These are phyloP conservation scores for Boletus speciosus DNA, from an alignment of 768 basidiomycete species.

Conservation along the genomic window DNA sequence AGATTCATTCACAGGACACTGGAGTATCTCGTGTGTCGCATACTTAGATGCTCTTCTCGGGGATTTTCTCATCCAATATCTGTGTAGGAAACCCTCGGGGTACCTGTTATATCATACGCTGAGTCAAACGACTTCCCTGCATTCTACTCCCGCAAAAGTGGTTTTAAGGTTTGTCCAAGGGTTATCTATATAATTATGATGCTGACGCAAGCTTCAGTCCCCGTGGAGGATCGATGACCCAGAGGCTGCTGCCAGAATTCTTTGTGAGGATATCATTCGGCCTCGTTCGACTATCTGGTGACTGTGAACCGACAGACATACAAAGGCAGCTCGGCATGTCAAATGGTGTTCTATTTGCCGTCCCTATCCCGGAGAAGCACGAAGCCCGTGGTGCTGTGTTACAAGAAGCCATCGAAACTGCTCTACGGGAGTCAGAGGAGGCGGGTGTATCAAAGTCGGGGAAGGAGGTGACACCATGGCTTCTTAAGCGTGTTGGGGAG, in stretches of 20 bases:
- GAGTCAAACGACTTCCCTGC: conserved; percentile 84
- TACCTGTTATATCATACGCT: conserved; percentile 82
- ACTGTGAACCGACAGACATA: conserved; percentile 44
- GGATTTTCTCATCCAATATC: neutral
- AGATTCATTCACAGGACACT: conserved; percentile 52
- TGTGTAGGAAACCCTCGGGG: conserved; percentile 86
- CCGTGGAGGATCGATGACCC: conserved; percentile 76
- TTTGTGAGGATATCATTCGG: conserved; percentile 50
- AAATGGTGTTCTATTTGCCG: conserved; percentile 79
- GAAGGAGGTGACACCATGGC: conserved; percentile 94
- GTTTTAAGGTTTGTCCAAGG: conserved; percentile 51
- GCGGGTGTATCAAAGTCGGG: conserved; percentile 77
- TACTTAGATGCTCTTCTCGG: neutral
- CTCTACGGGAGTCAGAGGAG: conserved; percentile 77
- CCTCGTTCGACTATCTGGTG: neutral
- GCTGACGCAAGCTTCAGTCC: conserved; percentile 43
- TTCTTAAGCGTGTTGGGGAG: conserved; percentile 77
- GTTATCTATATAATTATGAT: neutral
- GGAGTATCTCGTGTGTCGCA: conserved; percentile 62
- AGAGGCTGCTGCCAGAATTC: conserved; percentile 62
- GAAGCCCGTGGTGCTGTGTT: conserved; percentile 63
- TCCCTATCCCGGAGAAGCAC: conserved; percentile 82
- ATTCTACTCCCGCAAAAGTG: conserved; percentile 84
- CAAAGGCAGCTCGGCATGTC: conserved; percentile 68
- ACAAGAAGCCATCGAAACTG: conserved; percentile 78